Conservation (phyloP, 2,329 filamentous ascomycete species). For the Nemania diffusa region DNA sequence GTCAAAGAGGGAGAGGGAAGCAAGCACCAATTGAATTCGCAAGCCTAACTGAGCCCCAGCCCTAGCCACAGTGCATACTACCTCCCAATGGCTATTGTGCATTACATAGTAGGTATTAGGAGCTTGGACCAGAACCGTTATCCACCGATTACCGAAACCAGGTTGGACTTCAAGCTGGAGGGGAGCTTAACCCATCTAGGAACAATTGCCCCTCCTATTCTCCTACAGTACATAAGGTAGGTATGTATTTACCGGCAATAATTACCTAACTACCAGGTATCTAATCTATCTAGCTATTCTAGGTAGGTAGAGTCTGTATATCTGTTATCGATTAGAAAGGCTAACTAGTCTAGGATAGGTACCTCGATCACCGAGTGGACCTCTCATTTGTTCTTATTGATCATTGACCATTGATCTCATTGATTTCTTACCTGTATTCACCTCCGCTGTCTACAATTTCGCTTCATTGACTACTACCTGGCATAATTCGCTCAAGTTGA, state of each 20-base stretch:
- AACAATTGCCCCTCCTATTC: not conserved
- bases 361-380: not conserved
- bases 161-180: not conserved
- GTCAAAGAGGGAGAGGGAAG: not conserved
- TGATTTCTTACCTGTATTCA: not conserved
- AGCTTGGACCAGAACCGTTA: not conserved
- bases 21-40: not conserved
- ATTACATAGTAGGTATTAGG: not conserved
- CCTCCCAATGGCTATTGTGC: no score
- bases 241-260: no score
- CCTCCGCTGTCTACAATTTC: not conserved
- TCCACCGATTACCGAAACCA: not conserved
- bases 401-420: not conserved
- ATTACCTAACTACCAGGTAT: no score
- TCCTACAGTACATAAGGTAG: not conserved
- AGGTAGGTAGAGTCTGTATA: no score
- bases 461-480: not conserved
- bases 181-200: no score
- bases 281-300: not conserved
- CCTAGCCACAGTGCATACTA: slow-evolving; percentile 1
- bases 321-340: no score
- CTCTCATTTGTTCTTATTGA: not conserved
- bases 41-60: slow-evolving; percentile 1
- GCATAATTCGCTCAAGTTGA: not conserved
- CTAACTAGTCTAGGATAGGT: no score